Base-by-base conservation (phyloP, 768 basidiomycete species). In the Piloderma croceum region DNA sequence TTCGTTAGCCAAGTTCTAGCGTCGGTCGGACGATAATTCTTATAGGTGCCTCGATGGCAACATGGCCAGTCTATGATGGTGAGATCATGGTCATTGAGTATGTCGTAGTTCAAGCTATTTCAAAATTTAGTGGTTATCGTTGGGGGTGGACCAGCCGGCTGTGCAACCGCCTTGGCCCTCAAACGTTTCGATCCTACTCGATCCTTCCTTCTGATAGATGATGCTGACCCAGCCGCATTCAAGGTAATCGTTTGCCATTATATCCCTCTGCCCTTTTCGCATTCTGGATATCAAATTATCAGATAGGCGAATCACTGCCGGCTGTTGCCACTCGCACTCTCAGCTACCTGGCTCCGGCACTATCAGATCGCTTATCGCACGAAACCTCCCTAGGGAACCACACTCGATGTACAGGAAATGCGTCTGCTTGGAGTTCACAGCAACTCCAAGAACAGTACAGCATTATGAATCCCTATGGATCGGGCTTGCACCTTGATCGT, bases 291-390 rank as follows among this genome's bases (percentile, higher is more conserved):
- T n/a, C n/a, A n/a, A 24, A 23, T 11, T 18, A 11, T 10, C 34
- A 65, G 65, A 60, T 67, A 19, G 64, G 65, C 3, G 65, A 67
- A 46, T 63, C 63, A 3, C 51, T 67, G 7, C 65, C 65, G 4
- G 50, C 60, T 11, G 53, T 48, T 20, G 62, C 61, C 13, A n/a
- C n/a, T n/a, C n/a, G n/a, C n/a, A n/a, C n/a, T n/a, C n/a, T n/a
- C n/a, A n/a, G n/a, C n/a, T n/a, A 48, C 33, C 7, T 54, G 41
- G 4, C 34, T 37, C 34, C 52, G 43, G 22, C 44, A 18, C 24
- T 57, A 32, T 36, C 46, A 37, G 34, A 40, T 23, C n/a, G 36
- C 7, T 34, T 63, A 15, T 39, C 47, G 7, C 33, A 49, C 18
- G 50, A 49, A 21, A 44, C 46, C 23, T 31, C 36, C n/a, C 24